These are phyloP conservation scores for Ustilago bromivora DNA, from an alignment of 1,284 basidiomycete genomes.

Conservation along the genomic window DNA sequence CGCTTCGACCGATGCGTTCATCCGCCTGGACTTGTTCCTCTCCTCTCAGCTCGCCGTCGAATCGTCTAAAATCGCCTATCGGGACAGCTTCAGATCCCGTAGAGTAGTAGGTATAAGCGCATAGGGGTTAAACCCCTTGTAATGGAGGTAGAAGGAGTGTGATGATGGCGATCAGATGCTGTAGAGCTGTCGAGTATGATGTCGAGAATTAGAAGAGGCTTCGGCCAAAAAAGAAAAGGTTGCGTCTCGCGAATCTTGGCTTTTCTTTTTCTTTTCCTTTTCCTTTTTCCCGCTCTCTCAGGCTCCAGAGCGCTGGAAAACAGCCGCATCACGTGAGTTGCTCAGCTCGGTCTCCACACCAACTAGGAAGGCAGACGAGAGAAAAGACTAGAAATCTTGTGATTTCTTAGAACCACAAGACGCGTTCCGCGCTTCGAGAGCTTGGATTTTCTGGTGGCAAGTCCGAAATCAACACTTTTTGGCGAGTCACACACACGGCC, in stretches of 20 bases:
- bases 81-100: background rate
- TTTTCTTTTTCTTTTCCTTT: slow-evolving; percentile 25
- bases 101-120: background rate
- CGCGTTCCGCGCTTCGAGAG: slow-evolving; percentile 38
- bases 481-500: background rate
- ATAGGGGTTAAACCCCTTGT: background rate
- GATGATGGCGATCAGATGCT: background rate
- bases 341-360: slow-evolving; percentile 41
- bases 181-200: background rate
- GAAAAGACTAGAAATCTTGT: background rate
- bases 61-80: background rate
- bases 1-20: slow-evolving; percentile 16
- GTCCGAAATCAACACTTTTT: slow-evolving; percentile 46
- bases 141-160: background rate
- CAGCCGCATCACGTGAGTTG: slow-evolving; percentile 34
- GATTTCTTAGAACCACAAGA: slow-evolving; percentile 4
- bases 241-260: slow-evolving; percentile 11
- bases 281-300: slow-evolving; percentile 3
- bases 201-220: background rate
- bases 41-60: slow-evolving; percentile 1
- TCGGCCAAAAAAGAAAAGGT: slow-evolving; percentile 14
- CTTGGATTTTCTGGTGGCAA: slow-evolving; percentile 21
- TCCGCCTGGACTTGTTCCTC: slow-evolving; percentile 11
- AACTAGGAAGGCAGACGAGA: background rate
- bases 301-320: background rate